Evolutionary conservation across 306 rosid genomes (phyloP), one percentile per base, ranked within the genome.

Genomic region (Vigna hirtella): DNA sequence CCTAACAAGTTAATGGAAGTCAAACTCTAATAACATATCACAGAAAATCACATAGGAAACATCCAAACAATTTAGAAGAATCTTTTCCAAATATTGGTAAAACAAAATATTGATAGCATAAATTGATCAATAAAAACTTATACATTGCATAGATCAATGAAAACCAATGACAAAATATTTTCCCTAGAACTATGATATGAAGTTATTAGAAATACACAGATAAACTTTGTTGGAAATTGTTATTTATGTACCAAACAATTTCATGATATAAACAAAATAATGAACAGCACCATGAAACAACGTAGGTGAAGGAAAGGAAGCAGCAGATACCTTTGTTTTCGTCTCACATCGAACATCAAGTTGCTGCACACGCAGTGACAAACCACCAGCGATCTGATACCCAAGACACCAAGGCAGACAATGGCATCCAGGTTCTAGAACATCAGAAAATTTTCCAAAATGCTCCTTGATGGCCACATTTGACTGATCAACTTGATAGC

Each of bases 341-440:
- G 93, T 87, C 74, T 89, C 97, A 36, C 93, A 90, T 14, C 80
- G 75, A 13, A 91, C 91, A 79, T 85, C 89, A 28, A 91, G 86
- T 74, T 91, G 93, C 70, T 84, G 89, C 64, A 91, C 94, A 15
- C 94, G 94, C 5, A 90, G 65, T 1, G 94, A 80, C 11, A 91
- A 84, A 55, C 77, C 63, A 73, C 94, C 91, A 30, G 90, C 91
- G 13, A 88, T 55, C 83, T 81, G 74, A 77, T 70, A 85, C 12
- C 94, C 94, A 2, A 88, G 6, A 70, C 89, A 90, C 97, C 97
- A 87, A 69, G 97, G 93, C 79, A 91, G 52, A 26, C 89, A 88
- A 79, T 90, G 97, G 20, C 91, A 85, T 30, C 97, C 94, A 28
- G 94, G 97, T 57, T 88, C 82, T 32, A 91, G 86, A 62, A 91